Conservation (phyloP, 2,329 filamentous ascomycete species). For the Aspergillus nomiae region DNA sequence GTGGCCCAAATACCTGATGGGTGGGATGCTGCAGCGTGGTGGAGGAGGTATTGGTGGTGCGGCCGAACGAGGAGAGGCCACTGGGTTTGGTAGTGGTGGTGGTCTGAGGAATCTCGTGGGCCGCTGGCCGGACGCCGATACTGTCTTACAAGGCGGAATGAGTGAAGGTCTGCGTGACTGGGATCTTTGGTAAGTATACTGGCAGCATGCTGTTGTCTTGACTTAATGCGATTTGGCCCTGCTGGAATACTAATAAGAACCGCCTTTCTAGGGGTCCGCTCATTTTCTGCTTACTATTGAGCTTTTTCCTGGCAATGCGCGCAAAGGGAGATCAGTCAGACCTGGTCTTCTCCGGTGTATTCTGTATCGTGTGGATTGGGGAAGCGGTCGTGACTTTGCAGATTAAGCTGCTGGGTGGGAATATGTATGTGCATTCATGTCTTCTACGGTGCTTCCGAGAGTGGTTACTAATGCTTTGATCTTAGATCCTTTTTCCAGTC, state of each 20-base stretch:
- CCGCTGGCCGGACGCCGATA: slow-evolving; percentile 69
- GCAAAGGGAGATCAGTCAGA: slow-evolving; percentile 80
- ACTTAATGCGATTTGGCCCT: background rate
- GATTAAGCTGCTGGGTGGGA: slow-evolving; percentile 93
- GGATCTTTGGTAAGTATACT: slow-evolving; percentile 74
- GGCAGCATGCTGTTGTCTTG: background rate
- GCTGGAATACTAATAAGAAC: slow-evolving; percentile 18
- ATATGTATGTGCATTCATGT: slow-evolving; percentile 72
- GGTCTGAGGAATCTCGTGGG: slow-evolving; percentile 59
- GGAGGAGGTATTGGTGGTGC: slow-evolving; percentile 58
- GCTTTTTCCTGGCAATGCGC: slow-evolving; percentile 81
- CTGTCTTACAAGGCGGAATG: slow-evolving; percentile 71
- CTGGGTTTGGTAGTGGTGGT: slow-evolving; percentile 48
- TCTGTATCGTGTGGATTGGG: slow-evolving; percentile 94
- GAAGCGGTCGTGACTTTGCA: slow-evolving; percentile 97
- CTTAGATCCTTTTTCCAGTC: slow-evolving; percentile 94
- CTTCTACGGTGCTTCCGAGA: background rate
- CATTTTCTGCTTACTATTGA: slow-evolving; percentile 88
- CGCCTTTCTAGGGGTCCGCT: slow-evolving; percentile 72
- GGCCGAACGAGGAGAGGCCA: slow-evolving; percentile 59
- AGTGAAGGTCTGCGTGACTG: slow-evolving; percentile 89
- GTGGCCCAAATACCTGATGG: slow-evolving; percentile 90
- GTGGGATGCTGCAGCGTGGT: slow-evolving; percentile 61
- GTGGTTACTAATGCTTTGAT: slow-evolving; percentile 21
- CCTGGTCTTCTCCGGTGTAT: slow-evolving; percentile 91